phyloP scores from a whole-genome alignment of 805 yeast genomes.

The Jamesozyma piceae region DNA sequence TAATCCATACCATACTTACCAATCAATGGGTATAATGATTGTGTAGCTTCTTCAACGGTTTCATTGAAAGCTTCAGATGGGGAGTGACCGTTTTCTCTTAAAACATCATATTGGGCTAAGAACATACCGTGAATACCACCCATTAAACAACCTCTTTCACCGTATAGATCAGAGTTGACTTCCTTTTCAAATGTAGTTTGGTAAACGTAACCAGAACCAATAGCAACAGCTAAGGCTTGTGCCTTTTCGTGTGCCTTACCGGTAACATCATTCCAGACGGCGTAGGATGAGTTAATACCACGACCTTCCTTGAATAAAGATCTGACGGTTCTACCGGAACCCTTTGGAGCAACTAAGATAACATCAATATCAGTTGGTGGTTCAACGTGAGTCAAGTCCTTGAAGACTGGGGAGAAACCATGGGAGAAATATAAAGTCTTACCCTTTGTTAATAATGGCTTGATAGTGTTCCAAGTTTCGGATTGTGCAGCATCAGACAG shows the following conservation, averaged over 20 bases:
- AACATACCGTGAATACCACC: slow-evolving; percentile 99
- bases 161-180: slow-evolving; percentile 97
- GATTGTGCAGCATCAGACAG: slow-evolving; percentile 99
- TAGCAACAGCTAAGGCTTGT: slow-evolving; percentile 95
- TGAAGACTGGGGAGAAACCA: slow-evolving; percentile 99
- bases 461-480: slow-evolving; percentile 85
- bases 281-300: slow-evolving; percentile 99
- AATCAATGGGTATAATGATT: slow-evolving; percentile 95
- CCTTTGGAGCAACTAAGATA: slow-evolving; percentile 99
- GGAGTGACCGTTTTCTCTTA: slow-evolving; percentile 98
- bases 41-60: slow-evolving; percentile 99
- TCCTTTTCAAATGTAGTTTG: slow-evolving; percentile 98
- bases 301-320: slow-evolving; percentile 99
- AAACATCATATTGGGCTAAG: slow-evolving; percentile 99
- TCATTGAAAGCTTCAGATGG: slow-evolving; percentile 99
- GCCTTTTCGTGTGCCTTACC: slow-evolving; percentile 99
- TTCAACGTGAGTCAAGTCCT: slow-evolving; percentile 91
- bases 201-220: slow-evolving; percentile 99
- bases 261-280: slow-evolving; percentile 98
- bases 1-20: slow-evolving; percentile 99
- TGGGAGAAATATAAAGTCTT: slow-evolving; percentile 98
- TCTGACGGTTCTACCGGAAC: slow-evolving; percentile 99
- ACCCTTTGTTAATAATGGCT: slow-evolving; percentile 90
- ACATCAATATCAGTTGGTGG: slow-evolving; percentile 93
- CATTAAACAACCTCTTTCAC: slow-evolving; percentile 99